Evolutionary conservation across 257 asterid genomes (phyloP), one percentile per base, ranked within the genome.

Genomic region (Ocimum tenuiflorum): DNA sequence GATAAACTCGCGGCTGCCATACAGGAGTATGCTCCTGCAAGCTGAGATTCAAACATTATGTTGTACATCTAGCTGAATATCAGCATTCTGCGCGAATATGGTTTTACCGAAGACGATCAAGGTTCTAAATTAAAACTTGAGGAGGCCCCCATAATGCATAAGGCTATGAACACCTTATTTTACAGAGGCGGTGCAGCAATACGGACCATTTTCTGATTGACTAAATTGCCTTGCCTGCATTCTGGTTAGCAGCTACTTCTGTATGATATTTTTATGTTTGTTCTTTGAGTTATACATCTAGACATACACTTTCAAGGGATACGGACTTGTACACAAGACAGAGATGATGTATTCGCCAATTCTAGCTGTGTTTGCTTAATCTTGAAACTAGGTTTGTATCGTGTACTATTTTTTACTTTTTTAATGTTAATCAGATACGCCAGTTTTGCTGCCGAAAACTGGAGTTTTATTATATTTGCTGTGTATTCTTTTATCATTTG

Each of bases 1-100:
- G 77, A 94, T 73, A 86, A 94, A 60, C 86, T 94, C 41, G 94
- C 88, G 13, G 89, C 90, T 66, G 83, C 73, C 22, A 90, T 94
- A 43, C 82, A 86, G 71, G 99, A 90, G 54, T 80, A 84, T 36
- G 88, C 99, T 31, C 99, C 99, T 61, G 71, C 83, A 64, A 67
- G 66, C 43, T 88, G 82, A 82, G 46, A 50, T 4, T 62, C 9
- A 67, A 22, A 71, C 63, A 56, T 57, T 8, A 72, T 80, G 82
- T 78, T 83, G 92, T 80, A 80, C 61, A 51, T 47, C 71, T 77
- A 75, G 73, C 65, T 50, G 49, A 65, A 63, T 73, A 67, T 60
- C 66, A 46, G 33, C 54, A 6, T 47, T 47, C 53, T 54, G 60
- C 72, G 12, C 24, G 14, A 50, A 50, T 23, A 36, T 69, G 65